Evolutionary conservation across 1,139 yeast genomes (phyloP), one percentile per base, ranked within the genome.

Genomic region (Scheffersomyces quercinus): DNA sequence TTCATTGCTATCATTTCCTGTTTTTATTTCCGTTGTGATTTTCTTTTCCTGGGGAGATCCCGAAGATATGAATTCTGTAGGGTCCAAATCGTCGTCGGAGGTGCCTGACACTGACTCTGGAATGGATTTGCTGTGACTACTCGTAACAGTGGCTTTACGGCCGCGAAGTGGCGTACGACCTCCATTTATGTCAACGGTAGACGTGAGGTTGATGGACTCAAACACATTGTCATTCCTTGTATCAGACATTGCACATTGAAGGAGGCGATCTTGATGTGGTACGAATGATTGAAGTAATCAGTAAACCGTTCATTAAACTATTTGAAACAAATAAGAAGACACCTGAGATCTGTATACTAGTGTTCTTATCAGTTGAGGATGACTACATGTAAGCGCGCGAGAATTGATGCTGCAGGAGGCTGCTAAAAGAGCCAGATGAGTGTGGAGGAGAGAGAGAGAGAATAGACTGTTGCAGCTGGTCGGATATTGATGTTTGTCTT

Each of bases 41-140:
- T 31, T 31, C 35, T 31, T 13, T 7, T 15, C 20, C 12, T 14
- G 11, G 15, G 53, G 54, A 24, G 59, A 51, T 32, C 56, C 59
- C 3, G 60, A 50, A 3, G 67, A 60, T 15, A 66, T 42, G 43
- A 65, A 65, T 39, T 64, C 70, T 3, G 61, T 49, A 4, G 70
- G 71, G 45, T 65, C 66, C 29, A 62, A 48, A 5, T 64, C 68
- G 32, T 64, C 63, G 5, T 40, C 42, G 20, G 42, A 40, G 11
- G 39, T 40, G n/a, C 35, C 39, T 12, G 39, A 20, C 5, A 35
- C 34, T 3, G 42, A 40, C 24, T 40, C 37, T n/a, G 42, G 39
- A 5, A 16, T 26, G 33, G 16, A 12, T 5, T 14, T 15, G 16
- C n/a, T 11, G 11, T 33, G 37, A 7, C 12, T 14, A 20, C 26